Evolutionary conservation across 1,284 basidiomycete genomes (phyloP), one percentile per base, ranked within the genome.

Genomic region (Cronartium quercuum): DNA sequence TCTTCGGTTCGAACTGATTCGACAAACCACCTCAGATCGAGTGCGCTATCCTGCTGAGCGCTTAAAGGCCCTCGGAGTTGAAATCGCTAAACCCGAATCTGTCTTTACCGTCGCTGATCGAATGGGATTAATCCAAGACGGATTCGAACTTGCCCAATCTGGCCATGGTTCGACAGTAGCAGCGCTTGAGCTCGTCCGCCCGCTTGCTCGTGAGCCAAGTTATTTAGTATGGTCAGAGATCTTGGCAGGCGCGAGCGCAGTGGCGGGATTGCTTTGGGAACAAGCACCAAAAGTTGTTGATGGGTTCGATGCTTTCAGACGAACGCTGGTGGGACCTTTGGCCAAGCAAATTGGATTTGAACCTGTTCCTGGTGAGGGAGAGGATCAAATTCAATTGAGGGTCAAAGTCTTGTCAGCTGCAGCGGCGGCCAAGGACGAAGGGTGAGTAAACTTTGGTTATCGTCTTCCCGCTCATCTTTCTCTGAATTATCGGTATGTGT

Each of bases 1-100:
- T n/a, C 76, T 77, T 13, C 78, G 77, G 12, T 38, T 78, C 58
- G 47, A 37, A 3, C 10, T 79, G 78, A 77, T 78, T 77, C 77
- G 75, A 80, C 21, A 61, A 68, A 37, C 55, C 77, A 77, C 67
- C 12, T 55, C 63, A 91, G 91, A 90, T 82, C 91, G 94, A 65
- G 93, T 96, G 41, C 84, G 90, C 37, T 98, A 98, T 83, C 87
- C 89, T 18, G 87, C 91, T 40, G 90, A 91, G 79, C 87, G 91
- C 44, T 86, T 96, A 24, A 84, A 84, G 44, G 88, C 88, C 81
- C 91, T 98, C 76, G 93, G 90, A 13, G 83, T 85, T 58, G 91
- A 93, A 80, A 91, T 91, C 3, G 86, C 89, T 15, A 88, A 87
- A 80, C 79, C 84, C 34, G 81, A 87, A 76, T 86, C 88, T 13